Evolutionary conservation across 2,329 filamentous ascomycete genomes (phyloP).

Genomic region (Aspergillus fijiensis): DNA sequence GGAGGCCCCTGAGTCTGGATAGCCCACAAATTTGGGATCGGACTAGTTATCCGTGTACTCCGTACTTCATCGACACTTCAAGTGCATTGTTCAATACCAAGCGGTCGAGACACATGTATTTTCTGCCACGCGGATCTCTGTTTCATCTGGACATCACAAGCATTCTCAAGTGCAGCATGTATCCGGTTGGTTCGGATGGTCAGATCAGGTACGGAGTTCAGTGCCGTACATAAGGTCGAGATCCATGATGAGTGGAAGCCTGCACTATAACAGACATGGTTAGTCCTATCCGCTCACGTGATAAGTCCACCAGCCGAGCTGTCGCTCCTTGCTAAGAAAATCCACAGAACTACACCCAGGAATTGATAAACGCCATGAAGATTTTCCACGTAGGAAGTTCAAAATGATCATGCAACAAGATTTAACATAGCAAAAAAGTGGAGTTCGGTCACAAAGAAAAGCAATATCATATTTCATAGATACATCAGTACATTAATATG

Average conservation of each 20-base stretch:
- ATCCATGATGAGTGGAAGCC: neutral
- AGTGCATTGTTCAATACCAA: neutral
- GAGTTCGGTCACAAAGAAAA: neutral
- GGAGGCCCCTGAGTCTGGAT: neutral
- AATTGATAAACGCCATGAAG: no score
- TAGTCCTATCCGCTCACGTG: neutral
- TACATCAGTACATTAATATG: slow-evolving; percentile 8
- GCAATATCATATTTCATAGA: neutral
- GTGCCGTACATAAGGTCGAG: no score
- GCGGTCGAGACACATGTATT: neutral
- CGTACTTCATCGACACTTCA: neutral
- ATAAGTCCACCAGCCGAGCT: neutral
- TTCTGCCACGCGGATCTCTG: no score
- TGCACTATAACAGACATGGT: neutral
- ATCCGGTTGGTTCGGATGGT: no score
- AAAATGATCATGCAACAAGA: neutral
- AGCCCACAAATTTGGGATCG: neutral
- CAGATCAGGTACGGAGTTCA: no score
- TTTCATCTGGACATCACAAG: no score
- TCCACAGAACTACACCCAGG: no score
- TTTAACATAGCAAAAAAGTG: neutral
- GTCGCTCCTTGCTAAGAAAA: no score
- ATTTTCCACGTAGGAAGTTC: neutral
- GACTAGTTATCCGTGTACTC: neutral
- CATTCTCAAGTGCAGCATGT: no score